Evolutionary conservation across 2,329 filamentous ascomycete species (phyloP).

Genomic region (Parastagonospora nodorum): DNA sequence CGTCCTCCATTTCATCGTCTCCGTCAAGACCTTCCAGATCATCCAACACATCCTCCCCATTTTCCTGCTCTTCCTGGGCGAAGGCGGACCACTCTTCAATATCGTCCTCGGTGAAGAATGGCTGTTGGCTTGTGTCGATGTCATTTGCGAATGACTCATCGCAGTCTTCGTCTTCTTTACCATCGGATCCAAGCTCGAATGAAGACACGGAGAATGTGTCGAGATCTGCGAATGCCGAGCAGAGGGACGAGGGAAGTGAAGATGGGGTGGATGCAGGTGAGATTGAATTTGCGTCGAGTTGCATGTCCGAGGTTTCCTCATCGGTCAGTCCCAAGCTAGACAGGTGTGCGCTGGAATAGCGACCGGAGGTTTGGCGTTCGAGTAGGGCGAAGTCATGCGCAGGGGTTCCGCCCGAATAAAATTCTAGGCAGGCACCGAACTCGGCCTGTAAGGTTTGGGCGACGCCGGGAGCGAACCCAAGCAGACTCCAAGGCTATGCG

Average conservation of each 20-base stretch:
- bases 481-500: constrained; percentile 10
- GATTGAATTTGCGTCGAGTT: neutral
- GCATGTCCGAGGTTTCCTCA: constrained; percentile 5
- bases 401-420: neutral
- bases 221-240: constrained; percentile 13
- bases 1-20: constrained; percentile 19
- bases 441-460: constrained; percentile 6
- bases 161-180: neutral
- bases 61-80: neutral
- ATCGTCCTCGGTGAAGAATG: constrained; percentile 16
- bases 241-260: constrained; percentile 11
- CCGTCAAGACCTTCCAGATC: constrained; percentile 3
- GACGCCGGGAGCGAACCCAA: constrained; percentile 21
- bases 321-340: constrained; percentile 8
- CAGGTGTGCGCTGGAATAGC: constrained; percentile 9
- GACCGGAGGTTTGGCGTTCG: constrained; percentile 8
- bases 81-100: constrained; percentile 15
- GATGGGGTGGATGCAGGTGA: neutral
- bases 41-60: neutral
- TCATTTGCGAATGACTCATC: neutral
- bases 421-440: constrained; percentile 10
- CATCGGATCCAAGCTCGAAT: constrained; percentile 8
- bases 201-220: constrained; percentile 17
- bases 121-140: neutral
- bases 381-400: neutral